Base-by-base conservation (phyloP, 1,284 basidiomycete genomes). In the Clitocybe nebularis region DNA sequence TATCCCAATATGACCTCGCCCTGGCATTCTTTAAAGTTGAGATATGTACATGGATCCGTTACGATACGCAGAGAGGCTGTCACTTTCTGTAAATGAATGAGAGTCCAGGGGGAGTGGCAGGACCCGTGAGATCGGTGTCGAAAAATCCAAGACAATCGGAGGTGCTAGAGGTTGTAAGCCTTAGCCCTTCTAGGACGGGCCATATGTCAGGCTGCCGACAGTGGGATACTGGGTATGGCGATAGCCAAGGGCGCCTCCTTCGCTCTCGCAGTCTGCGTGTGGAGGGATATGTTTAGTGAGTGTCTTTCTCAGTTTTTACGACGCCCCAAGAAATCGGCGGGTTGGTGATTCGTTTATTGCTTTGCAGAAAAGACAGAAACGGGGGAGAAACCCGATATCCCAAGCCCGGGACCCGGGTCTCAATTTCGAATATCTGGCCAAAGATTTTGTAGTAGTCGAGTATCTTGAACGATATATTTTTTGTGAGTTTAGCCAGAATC, bases 241-340 rank as follows among this genome's bases (percentile, higher is more conserved):
- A 23, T 14, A 56, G 51, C 46, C 9, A 52, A 34, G 23, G 51
- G 51, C 6, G 52, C 37, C 14, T 43, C 43, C 32, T 58, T 58
- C 22, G 53, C 54, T 44, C 46, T 53, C 3, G 40, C 32, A 10
- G 58, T 47, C 16, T 60, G 57, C 8, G 23, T 19, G 9, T 38
- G 21, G n/a, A 57, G 35, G 14, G 42, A 33, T 1, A 38, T 4
- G 0, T 28, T 14, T n/a, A n/a, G 7, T 47, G 37, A 6, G 36
- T 39, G 3, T 34, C 33, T 25, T 36, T 51, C 16, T 39, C 33
- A 26, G 59, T 22, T 11, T 41, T 44, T 22, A 61, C 44, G 29
- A 59, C 54, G 2, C 56, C 57, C 56, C 54, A 60, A 1, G 60
- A 44, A 5, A 49, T 50, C 8, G 58, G 58, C 0, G 52, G 56